Base-by-base conservation (phyloP, 2,329 filamentous ascomycete genomes). In the Fusarium kyushuense region DNA sequence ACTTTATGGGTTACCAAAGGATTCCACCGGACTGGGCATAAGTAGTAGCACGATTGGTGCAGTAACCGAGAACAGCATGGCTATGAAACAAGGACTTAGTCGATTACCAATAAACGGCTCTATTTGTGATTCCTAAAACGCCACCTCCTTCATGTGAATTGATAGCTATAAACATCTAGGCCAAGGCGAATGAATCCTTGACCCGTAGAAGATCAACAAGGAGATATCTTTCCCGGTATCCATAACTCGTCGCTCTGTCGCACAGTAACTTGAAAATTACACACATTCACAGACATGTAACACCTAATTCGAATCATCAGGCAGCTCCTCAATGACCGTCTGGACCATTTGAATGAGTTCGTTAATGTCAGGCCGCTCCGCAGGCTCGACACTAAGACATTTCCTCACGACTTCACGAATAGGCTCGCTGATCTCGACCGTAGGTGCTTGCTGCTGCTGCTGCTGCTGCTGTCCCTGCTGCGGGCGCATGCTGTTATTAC, bases 381-480 rank as follows among this genome's bases (percentile, higher is more conserved):
- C 87, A 0, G 95, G 92, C 82, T 99, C 96, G 29, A 98, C 92
- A 72, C 84, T 87, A 75, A 99, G 82, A 80, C 96, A 99, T 76
- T 87, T 90, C 76, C 94, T 86, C 54, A 99, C 95, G 14, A 99
- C 87, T 62, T 97, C 91, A 77, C 95, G 91, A 45, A 97, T 93
- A 3, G 88, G 85, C 52, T 95, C 92, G 70, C 92, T 94, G 60
- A 97, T 94, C 13, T 86, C 83, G 14, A 83, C 81, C 7, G 78
- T 72, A 75, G 30, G 72, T 58, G 55, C 52, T 66, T 53, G 75
- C 61, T 58, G 76, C 71, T 65, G 76, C 74, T 58, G 76, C 71
- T 65, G 76, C 74, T 65, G 76, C 74, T 65, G 76, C 49, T 65
- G 76, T 57, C 72, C 76, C 71, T 71, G 77, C 58, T 68, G 63